These are phyloP conservation scores for Lecanicillium sp. DNA, from an alignment of 2,329 filamentous ascomycete genomes.

Conservation along the genomic window DNA sequence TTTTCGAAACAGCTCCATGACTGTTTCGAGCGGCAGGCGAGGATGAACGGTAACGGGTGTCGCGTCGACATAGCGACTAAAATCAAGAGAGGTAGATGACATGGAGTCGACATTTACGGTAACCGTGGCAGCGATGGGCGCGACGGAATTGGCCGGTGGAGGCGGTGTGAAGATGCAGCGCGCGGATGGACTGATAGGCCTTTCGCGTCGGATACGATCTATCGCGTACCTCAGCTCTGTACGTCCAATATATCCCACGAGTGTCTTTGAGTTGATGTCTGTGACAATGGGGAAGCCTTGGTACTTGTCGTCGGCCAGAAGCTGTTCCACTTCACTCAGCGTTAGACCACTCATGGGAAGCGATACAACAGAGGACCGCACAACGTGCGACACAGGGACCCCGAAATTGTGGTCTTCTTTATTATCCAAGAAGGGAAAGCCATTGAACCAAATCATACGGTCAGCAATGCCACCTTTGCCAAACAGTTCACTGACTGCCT, in stretches of 20 bases:
- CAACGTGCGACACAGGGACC: constrained; percentile 83
- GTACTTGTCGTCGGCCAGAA: constrained; percentile 73
- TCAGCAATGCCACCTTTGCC: constrained; percentile 97
- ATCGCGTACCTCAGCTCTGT: constrained; percentile 90
- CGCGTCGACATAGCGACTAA: constrained; percentile 80
- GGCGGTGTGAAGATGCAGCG: constrained; percentile 67
- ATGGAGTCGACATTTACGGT: constrained; percentile 54
- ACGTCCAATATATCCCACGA: constrained; percentile 87
- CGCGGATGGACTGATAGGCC: constrained; percentile 59
- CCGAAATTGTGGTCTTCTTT: constrained; percentile 98
- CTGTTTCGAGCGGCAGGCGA: constrained; percentile 84
- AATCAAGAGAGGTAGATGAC: constrained; percentile 60
- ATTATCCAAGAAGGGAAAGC: constrained; percentile 92
- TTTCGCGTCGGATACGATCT: constrained; percentile 67
- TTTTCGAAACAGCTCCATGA: constrained; percentile 98
- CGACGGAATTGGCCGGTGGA: constrained; percentile 23
- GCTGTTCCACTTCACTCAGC: constrained; percentile 67
- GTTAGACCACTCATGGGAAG: constrained; percentile 70
- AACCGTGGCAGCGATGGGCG: constrained; percentile 38
- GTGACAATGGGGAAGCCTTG: constrained; percentile 93
- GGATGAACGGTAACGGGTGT: constrained; percentile 90
- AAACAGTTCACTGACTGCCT: constrained; percentile 83
- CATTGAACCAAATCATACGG: constrained; percentile 98
- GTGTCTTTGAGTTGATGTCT: constrained; percentile 59
- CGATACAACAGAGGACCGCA: constrained; percentile 70